These are phyloP conservation scores for Hamigera avellanea DNA, from an alignment of 495 filamentous ascomycete genomes.

Conservation along the genomic window DNA sequence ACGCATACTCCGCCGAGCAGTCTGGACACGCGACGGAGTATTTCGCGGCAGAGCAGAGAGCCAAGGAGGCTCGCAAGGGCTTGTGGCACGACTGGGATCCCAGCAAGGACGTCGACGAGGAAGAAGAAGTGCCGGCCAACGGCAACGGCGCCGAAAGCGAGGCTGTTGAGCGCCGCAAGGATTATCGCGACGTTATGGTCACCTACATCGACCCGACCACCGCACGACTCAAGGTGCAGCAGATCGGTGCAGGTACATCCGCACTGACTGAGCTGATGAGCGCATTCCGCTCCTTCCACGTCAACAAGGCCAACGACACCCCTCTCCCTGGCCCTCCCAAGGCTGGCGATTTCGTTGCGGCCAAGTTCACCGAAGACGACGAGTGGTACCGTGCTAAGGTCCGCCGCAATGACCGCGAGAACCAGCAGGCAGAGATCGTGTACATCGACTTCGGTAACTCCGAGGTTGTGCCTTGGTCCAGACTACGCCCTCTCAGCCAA, in stretches of 20 bases:
- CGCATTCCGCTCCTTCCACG: conserved; percentile 77
- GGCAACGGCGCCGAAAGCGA: conserved; percentile 38
- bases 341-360: conserved; percentile 80
- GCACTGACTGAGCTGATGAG: conserved; percentile 77
- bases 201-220: conserved; percentile 69
- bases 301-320: conserved; percentile 59
- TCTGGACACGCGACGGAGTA: conserved; percentile 81
- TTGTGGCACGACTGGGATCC: conserved; percentile 94
- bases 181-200: conserved; percentile 87
- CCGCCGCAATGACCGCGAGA: conserved; percentile 81
- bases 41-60: conserved; percentile 71
- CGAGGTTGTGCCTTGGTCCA: conserved; percentile 73
- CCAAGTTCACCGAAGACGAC: conserved; percentile 74
- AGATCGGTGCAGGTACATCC: conserved; percentile 69
- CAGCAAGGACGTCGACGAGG: conserved; percentile 52
- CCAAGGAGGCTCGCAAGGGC: conserved; percentile 77
- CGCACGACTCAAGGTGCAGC: conserved; percentile 75
- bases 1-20: conserved; percentile 92
- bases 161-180: conserved; percentile 48
- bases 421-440: conserved; percentile 75
- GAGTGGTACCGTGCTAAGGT: conserved; percentile 93
- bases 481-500: conserved; percentile 65
- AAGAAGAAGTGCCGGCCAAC: conserved; percentile 35
- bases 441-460: conserved; percentile 97
- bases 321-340: conserved; percentile 69